These are phyloP conservation scores for Xylariaceae sp. DNA, from an alignment of 2,329 filamentous ascomycete genomes.

Conservation along the genomic window DNA sequence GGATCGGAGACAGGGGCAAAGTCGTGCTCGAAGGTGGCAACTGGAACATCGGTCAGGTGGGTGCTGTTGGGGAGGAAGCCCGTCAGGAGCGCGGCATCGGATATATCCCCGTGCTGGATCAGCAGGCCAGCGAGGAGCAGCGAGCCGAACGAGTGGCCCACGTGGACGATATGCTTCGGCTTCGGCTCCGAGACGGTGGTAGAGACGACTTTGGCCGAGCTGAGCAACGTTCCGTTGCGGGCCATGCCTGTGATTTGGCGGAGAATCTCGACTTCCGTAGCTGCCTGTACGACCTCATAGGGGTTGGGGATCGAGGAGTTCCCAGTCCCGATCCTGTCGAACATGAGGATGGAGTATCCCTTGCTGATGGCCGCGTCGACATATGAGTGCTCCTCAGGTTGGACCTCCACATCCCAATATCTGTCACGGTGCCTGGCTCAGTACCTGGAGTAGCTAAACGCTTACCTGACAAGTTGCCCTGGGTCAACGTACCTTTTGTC, in stretches of 20 bases:
- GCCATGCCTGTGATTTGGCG: slow-evolving; percentile 40
- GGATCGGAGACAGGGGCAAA: slow-evolving; percentile 26
- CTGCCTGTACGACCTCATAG: slow-evolving; percentile 42
- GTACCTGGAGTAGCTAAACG: slow-evolving; percentile 1
- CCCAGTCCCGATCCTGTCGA: slow-evolving; percentile 43
- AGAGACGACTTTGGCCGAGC: slow-evolving; percentile 20
- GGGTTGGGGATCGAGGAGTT: slow-evolving; percentile 42
- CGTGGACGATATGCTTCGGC: slow-evolving; percentile 36
- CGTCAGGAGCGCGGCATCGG: slow-evolving; percentile 44
- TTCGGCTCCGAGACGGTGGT: slow-evolving; percentile 24
- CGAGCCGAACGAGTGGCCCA: slow-evolving; percentile 33
- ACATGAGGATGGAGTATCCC: slow-evolving; percentile 44
- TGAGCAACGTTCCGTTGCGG: slow-evolving; percentile 38
- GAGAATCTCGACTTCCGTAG: slow-evolving; percentile 44
- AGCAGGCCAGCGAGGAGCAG: slow-evolving; percentile 35
- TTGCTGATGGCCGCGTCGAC: slow-evolving; percentile 39
- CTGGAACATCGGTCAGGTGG: slow-evolving; percentile 18
- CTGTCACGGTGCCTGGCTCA: slow-evolving; percentile 40
- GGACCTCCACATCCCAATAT: slow-evolving; percentile 40
- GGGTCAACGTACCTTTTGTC: slow-evolving; percentile 11
- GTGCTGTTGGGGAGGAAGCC: slow-evolving; percentile 38
- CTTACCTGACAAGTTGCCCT: slow-evolving; percentile 1
- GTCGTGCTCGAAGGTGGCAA: slow-evolving; percentile 26
- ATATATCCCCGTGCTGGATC: slow-evolving; percentile 37
- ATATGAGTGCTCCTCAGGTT: slow-evolving; percentile 39